Base-by-base conservation (phyloP, 2,329 filamentous ascomycete genomes). In the Claviceps purpurea region DNA sequence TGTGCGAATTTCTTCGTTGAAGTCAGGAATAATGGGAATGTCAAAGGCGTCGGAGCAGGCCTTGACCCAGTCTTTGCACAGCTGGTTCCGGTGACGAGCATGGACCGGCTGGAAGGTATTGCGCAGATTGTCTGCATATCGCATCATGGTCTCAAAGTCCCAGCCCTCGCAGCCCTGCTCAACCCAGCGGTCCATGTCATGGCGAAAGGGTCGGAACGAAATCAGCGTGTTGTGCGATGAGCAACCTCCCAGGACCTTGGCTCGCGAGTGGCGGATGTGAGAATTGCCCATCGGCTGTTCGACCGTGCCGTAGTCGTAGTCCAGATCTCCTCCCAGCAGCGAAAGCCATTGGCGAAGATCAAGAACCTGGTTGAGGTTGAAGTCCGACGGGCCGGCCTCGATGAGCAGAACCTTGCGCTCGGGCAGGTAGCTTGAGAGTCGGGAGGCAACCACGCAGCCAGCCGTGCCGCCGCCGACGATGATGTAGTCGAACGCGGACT, bases 201-300 rank as follows among this genome's bases (percentile, higher is more conserved):
- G 90, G 68, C 89, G 82, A 64, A 95, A 94, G 7, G 89, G 88
- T 26, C 89, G 81, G 79, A 95, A 95, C 18, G 87, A 93, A 68
- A 95, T 95, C 61, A 95, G 76, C 20, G 89, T 95, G 72, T 95
- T 95, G 77, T 95, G 89, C 54, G 86, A 91, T 45, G 89, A 94
- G 76, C 89, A 95, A 59, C 89, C 89, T 59, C 89, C 89, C 34
- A 95, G 78, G 41, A 95, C 89, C 74, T 95, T 95, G 57, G 89
- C 89, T 56, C 89, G 84, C 14, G 89, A 94, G 73, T 95, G 89
- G 58, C 89, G 83, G 71, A 95, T 95, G 71, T 89, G 79, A 52
- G 87, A 93, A 75, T 95, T 95, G 64, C 89, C 88, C 72, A 81
- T 93, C 57, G 89, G 89, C 73, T 95, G 89, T 70, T 94, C 88